Percentiles rank a stretch among this genome's conserved stretches.
Evolutionary conservation across 2,329 filamentous ascomycete genomes (phyloP).

Genomic region (Didymella arachidicola): DNA sequence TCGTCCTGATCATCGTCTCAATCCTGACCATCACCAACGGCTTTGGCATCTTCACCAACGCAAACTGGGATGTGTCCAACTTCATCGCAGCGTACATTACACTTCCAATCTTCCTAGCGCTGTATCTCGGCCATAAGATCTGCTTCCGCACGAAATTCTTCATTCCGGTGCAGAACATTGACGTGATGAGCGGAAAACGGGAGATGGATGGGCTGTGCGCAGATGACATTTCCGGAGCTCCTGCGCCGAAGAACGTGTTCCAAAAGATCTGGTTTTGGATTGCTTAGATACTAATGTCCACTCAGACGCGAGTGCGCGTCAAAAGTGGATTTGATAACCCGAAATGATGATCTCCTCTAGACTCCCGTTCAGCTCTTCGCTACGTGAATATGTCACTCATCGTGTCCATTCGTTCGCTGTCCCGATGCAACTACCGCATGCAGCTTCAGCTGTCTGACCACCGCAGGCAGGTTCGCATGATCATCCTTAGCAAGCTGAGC

Average conservation of each 20-base stretch:
- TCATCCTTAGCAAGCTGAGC: constrained; percentile 1
- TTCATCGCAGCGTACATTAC: constrained; percentile 63
- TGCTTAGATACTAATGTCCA: constrained; percentile 31
- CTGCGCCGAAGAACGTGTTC: constrained; percentile 44
- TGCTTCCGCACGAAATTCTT: constrained; percentile 39
- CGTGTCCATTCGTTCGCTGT: not conserved
- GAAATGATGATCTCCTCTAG: constrained; percentile 1
- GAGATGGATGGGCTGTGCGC: constrained; percentile 50
- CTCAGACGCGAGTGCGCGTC: not conserved
- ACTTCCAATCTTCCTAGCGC: constrained; percentile 45
- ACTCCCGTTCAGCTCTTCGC: not conserved
- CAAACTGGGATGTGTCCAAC: constrained; percentile 55
- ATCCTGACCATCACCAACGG: constrained; percentile 48
- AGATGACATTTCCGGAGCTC: constrained; percentile 40
- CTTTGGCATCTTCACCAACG: constrained; percentile 62
- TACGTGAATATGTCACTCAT: not conserved
- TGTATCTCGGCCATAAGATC: constrained; percentile 49
- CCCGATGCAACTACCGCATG: not conserved
- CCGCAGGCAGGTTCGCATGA: not conserved
- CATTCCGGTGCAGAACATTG: constrained; percentile 41
- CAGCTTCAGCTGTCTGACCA: not conserved
- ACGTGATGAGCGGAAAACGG: constrained; percentile 45
- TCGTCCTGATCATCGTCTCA: constrained; percentile 61
- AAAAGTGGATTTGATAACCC: constrained; percentile 5
- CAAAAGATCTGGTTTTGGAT: constrained; percentile 50